Evolutionary conservation across 31 red algal species (phyloP), one percentile per base, ranked within the genome.

Genomic region (Asparagopsis taxiformis): DNA sequence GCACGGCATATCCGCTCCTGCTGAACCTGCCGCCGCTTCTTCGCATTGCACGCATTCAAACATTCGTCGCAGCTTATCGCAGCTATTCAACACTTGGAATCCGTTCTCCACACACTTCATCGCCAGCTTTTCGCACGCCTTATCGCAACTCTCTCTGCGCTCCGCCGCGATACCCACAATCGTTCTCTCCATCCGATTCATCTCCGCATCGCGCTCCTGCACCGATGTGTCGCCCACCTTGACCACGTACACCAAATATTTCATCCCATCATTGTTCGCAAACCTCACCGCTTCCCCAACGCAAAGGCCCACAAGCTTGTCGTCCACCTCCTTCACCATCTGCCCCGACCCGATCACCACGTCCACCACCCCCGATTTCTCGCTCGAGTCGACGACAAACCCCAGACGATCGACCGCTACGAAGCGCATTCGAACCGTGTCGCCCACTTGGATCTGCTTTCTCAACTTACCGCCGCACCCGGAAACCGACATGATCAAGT

Each of bases 1-100:
- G 19, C 78, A 82, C 0, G 89, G 89, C 89, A 93, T 93, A 55
- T 93, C 89, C 0, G 70, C 59, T 26, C 89, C 89, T 32, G 74
- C 77, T 10, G 89, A 64, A 4, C 89, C 89, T 1, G 62, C 80
- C 5, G 89, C 80, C 23, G 89, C 89, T 17, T 65, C 63, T 58
- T 85, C 79, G 53, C 89, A 93, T 1, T 52, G 36, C 39, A 24
- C 38, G 55, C 89, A 93, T 4, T 38, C 50, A 51, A 85, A 93
- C 24, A 49, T 36, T 33, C 59, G 24, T 8, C 74, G 53, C 28
- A 93, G 38, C n/a, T 70, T 46, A 0, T 73, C 78, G 55, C 89
- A 93, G 31, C 64, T 72, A 50, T 93, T 93, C 23, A 93, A 55
- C 19, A 93, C 16, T 21, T 48, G 36, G 15, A 93, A 80, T 2